phyloP scores from a whole-genome alignment of 2,329 filamentous ascomycete species.

The Penicillium sp. region DNA sequence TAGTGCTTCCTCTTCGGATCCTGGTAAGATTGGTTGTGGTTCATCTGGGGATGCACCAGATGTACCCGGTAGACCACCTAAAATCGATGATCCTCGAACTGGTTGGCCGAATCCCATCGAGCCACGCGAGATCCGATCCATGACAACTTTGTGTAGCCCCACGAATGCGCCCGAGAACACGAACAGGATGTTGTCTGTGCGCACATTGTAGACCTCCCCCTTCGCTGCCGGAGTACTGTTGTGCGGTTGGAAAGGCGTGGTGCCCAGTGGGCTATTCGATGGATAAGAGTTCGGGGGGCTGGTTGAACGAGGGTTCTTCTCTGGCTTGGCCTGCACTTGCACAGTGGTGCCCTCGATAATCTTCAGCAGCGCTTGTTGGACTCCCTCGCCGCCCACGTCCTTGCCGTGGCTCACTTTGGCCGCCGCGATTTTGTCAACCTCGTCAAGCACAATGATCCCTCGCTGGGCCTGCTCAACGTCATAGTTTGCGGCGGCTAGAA shows the following conservation, averaged over 20 bases:
- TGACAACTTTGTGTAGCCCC: conserved; percentile 83
- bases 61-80: conserved; percentile 34
- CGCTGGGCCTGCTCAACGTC: conserved; percentile 82
- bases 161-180: conserved; percentile 96
- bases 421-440: conserved; percentile 96
- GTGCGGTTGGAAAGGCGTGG: conserved; percentile 38
- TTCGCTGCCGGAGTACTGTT: conserved; percentile 51
- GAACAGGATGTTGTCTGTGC: conserved; percentile 96
- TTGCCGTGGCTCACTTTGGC: conserved; percentile 86
- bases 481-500: conserved; percentile 89
- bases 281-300: conserved; percentile 48
- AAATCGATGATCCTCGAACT: conserved; percentile 62
- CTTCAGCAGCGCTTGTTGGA: conserved; percentile 93
- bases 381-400: conserved; percentile 94
- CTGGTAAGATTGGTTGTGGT: conserved; percentile 61
- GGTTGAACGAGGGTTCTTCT: conserved; percentile 50
- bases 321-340: conserved; percentile 81
- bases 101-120: conserved; percentile 92
- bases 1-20: conserved; percentile 68
- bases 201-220: conserved; percentile 72
- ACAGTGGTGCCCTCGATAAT: conserved; percentile 95
- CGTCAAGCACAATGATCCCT: conserved; percentile 93
- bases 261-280: conserved; percentile 46
- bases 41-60: conserved; percentile 35
- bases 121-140: conserved; percentile 83